These are phyloP conservation scores for Phytophthora fragariae DNA, from an alignment of 352 stramenopile genomes.

Conservation along the genomic window DNA sequence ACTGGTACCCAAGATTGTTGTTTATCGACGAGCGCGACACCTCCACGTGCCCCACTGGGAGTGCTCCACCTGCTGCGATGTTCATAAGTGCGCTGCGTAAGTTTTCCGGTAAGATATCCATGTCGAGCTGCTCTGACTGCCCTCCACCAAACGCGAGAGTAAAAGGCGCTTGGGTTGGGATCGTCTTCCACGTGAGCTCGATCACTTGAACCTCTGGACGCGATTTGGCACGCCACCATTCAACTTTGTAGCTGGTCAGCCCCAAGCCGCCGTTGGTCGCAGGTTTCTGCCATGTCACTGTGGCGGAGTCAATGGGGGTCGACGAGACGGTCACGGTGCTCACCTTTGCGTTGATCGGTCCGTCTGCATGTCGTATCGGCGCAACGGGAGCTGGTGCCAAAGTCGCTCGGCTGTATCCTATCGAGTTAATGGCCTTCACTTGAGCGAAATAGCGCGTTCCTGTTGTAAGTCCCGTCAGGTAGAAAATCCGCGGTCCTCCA, in stretches of 20 bases:
- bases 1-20: slow-evolving; percentile 74
- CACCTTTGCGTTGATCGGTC: slow-evolving; percentile 66
- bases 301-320: slow-evolving; percentile 62
- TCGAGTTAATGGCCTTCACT: slow-evolving; percentile 76
- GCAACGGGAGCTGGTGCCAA: slow-evolving; percentile 64
- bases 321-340: slow-evolving; percentile 53
- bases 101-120: slow-evolving; percentile 82
- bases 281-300: slow-evolving; percentile 79
- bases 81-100: slow-evolving; percentile 91
- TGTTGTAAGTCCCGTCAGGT: slow-evolving; percentile 70
- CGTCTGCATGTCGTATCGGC: slow-evolving; percentile 56
- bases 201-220: slow-evolving; percentile 85
- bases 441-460: slow-evolving; percentile 89
- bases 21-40: slow-evolving; percentile 70
- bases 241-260: slow-evolving; percentile 82
- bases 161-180: slow-evolving; percentile 60
- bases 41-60: slow-evolving; percentile 51
- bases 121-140: slow-evolving; percentile 71
- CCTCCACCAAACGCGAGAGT: slow-evolving; percentile 82
- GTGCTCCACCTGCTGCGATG: slow-evolving; percentile 53
- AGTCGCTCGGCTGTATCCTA: slow-evolving; percentile 73
- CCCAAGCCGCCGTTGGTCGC: slow-evolving; percentile 61
- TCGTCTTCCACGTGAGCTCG: slow-evolving; percentile 81
- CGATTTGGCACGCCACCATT: slow-evolving; percentile 77
- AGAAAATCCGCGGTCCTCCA: slow-evolving; percentile 70